phyloP scores from a whole-genome alignment of 345 rosid genomes.

The Salix brachista region DNA sequence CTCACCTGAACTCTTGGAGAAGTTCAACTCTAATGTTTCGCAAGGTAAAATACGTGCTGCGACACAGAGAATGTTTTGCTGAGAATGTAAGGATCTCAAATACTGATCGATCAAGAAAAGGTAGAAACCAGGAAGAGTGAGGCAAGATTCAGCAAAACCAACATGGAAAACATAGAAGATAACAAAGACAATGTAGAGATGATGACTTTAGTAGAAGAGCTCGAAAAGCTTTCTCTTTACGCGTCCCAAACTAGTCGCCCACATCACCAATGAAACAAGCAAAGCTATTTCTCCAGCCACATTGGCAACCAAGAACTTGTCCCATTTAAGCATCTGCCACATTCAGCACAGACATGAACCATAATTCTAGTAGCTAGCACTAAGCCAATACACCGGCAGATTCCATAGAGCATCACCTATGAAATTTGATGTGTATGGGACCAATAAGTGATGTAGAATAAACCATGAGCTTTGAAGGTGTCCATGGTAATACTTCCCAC shows the following conservation, averaged over 20 bases:
- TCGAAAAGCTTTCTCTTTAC: slow-evolving; percentile 23
- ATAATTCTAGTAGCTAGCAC: background rate
- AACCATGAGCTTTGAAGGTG: slow-evolving; percentile 25
- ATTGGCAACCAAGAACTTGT: slow-evolving; percentile 9
- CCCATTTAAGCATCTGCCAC: slow-evolving; percentile 22
- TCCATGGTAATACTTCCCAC: slow-evolving; percentile 15
- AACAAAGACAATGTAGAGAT: slow-evolving; percentile 24
- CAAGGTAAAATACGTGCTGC: slow-evolving; percentile 18
- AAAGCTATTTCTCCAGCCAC: slow-evolving; percentile 27
- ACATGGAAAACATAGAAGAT: slow-evolving; percentile 24
- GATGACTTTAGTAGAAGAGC: slow-evolving; percentile 23
- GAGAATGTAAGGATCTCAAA: slow-evolving; percentile 25
- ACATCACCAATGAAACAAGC: slow-evolving; percentile 21
- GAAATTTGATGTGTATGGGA: slow-evolving; percentile 13
- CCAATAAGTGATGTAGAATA: slow-evolving; percentile 20
- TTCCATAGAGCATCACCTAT: slow-evolving; percentile 5
- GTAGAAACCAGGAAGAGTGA: slow-evolving; percentile 25
- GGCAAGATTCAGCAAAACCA: slow-evolving; percentile 15
- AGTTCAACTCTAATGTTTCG: slow-evolving; percentile 18
- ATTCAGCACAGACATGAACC: background rate
- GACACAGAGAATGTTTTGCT: slow-evolving; percentile 16
- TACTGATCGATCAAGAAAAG: slow-evolving; percentile 22
- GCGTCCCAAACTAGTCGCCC: slow-evolving; percentile 12
- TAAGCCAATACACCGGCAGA: background rate
- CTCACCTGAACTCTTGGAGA: slow-evolving; percentile 21